Percentiles rank a stretch among this genome's conserved stretches.
phyloP scores from a whole-genome alignment of 225 moss, liverwort and hornwort genomes.

The Bryum argenteum region DNA sequence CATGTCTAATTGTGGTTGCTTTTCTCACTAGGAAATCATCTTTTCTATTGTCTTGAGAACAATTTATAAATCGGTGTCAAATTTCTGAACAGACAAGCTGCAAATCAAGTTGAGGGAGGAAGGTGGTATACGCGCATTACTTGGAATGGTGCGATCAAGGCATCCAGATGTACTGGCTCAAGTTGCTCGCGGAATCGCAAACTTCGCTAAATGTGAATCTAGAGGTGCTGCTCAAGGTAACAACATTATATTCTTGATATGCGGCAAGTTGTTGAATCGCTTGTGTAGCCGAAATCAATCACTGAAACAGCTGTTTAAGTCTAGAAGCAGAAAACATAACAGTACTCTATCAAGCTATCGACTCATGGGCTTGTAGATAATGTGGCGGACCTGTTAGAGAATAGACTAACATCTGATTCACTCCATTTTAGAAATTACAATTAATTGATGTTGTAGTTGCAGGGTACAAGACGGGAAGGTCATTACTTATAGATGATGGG shows the following conservation, averaged over 20 bases:
- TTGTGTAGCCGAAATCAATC: not conserved
- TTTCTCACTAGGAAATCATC: not conserved
- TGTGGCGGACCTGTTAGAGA: too few species aligned
- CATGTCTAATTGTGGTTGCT: not conserved
- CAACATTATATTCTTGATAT: not conserved
- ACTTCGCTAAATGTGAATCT: constrained; percentile 98
- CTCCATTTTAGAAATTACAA: not conserved
- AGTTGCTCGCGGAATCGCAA: constrained; percentile 96
- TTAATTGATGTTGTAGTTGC: constrained; percentile 23
- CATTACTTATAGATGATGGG: constrained; percentile 90
- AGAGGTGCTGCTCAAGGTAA: constrained; percentile 95
- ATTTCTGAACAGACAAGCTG: constrained; percentile 70
- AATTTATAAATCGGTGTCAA: constrained; percentile 9
- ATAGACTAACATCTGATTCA: not conserved
- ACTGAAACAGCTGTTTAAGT: not conserved
- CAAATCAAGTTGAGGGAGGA: constrained; percentile 94
- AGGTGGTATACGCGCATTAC: constrained; percentile 88
- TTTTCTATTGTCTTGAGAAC: not conserved
- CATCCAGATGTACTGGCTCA: constrained; percentile 99
- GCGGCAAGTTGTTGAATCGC: not conserved
- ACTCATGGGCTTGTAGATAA: too few species aligned
- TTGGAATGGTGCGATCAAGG: constrained; percentile 95
- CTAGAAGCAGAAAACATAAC: too few species aligned
- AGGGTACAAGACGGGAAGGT: constrained; percentile 88
- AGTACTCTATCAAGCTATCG: not conserved